Base-by-base conservation (phyloP, 805 yeast genomes). In the Saccharomycopsis selenospora region DNA sequence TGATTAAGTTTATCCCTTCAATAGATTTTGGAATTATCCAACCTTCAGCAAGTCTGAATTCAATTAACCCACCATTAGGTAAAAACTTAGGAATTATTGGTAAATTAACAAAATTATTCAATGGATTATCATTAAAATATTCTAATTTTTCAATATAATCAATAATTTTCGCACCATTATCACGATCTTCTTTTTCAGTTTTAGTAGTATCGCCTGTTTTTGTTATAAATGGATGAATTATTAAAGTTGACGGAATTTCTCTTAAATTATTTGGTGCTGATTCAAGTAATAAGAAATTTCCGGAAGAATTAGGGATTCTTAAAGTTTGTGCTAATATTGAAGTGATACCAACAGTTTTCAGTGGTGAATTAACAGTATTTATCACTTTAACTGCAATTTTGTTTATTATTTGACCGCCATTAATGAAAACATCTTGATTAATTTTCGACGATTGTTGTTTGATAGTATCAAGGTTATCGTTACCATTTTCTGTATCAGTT, bases 1-100 rank as follows among this genome's bases (percentile, higher is more conserved):
- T 48, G 50, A 76, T 82, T 13, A 84, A 43, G 2, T 59, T 62
- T 7, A 11, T 27, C 49, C 57, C 63, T 11, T 66, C 67, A 26
- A 69, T 56, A 36, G 64, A 64, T 26, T 55, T 50, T 1, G 73
- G 67, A 8, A 61, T 54, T 4, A 72, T 48, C 76, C 82, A 79
- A 4, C 76, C 79, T 38, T 69, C 74, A 2, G 60, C 50, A 42
- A 65, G 66, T 45, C 73, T 76, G 55, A 81, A 68, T 47, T 71
- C 76, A 23, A 85, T 45, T 4, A 76, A 46, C 0, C 84, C 90
- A 11, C 95, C 93, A 38, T 66, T 54, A 0, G 85, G 82, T 17
- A 83, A 60, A 3, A 61, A 18, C 1, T 65, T 53, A 0, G 60
- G 60, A 1, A 76, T 61, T 0, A 62, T 57, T 1, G 90, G 88